phyloP scores from a whole-genome alignment of 2,329 filamentous ascomycete genomes.

The Septoria linicola region DNA sequence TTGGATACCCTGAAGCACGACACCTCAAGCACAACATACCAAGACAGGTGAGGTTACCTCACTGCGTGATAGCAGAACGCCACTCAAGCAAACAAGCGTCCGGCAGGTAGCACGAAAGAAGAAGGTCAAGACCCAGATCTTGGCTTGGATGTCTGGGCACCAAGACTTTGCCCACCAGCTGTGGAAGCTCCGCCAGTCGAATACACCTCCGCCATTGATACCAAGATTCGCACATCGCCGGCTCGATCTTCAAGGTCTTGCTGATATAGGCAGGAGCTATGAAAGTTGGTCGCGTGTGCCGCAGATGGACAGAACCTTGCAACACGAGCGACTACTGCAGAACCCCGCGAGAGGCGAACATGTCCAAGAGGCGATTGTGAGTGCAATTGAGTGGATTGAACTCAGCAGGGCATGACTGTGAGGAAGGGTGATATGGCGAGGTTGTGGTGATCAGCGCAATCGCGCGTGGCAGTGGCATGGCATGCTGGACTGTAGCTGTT shows the following conservation, averaged over 20 bases:
- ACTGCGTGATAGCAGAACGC: conserved; percentile 16
- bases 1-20: conserved; percentile 2
- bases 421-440: too few relatives aligned
- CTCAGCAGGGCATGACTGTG: too few relatives aligned
- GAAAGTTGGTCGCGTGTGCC: background rate
- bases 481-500: too few relatives aligned
- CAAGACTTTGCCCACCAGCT: conserved; percentile 4
- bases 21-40: conserved; percentile 5
- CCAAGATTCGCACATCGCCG: conserved; percentile 18
- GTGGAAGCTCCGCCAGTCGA: conserved; percentile 1
- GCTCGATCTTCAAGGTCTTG: conserved; percentile 5
- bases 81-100: conserved; percentile 13
- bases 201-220: conserved; percentile 9
- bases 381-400: too few relatives aligned
- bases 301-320: background rate
- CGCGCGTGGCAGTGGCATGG: too few relatives aligned
- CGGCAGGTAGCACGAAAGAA: conserved; percentile 2
- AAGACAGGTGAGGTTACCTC: conserved; percentile 12
- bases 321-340: too few relatives aligned
- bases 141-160: conserved; percentile 13
- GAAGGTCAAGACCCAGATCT: conserved; percentile 10
- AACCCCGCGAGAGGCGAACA: too few relatives aligned
- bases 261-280: conserved; percentile 13
- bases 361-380: too few relatives aligned
- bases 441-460: too few relatives aligned